Evolutionary conservation across 257 asterid genomes (phyloP), one percentile per base, ranked within the genome.

Genomic region (Plantago major): DNA sequence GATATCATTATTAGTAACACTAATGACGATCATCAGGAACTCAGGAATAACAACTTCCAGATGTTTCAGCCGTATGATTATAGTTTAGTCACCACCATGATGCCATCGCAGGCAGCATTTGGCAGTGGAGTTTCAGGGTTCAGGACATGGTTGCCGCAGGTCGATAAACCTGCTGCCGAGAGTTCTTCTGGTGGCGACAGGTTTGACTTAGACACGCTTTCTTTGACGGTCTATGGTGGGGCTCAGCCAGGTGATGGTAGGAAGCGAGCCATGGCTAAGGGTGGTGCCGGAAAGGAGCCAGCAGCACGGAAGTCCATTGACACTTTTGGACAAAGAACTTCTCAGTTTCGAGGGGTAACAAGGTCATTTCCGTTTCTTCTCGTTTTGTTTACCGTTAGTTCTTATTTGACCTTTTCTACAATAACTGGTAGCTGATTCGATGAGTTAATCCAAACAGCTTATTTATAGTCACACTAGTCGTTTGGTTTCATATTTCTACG

Each of bases 271-370:
- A 79, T 37, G 38, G 72, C 74, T 1, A 71, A 77, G 65, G 47
- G 58, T 14, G 40, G 68, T 15, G 60, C 45, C 42, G 68, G 62
- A 5, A 80, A 67, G 64, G 88, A 81, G 62, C 14, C 72, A 7
- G 69, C 42, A 26, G 89, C 84, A 17, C 83, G 94, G 4, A 89
- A 89, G 70, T 89, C 95, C 1, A 73, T 86, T 17, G 95, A 89
- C 62, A 76, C 84, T 58, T 89, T 89, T 43, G 95, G 95, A 13
- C 95, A 89, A 59, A 76, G 97, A 64, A 89, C 97, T 38, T 89
- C 97, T 15, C 97, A 86, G 56, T 86, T 69, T 62, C 89, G 97
- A 3, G 97, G 97, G 5, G 97, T 89, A 61, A 89, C 97, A 3
- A 89, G 97, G 97, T 81, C 46, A 7, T 46, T 15, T 10, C 3